A percentile compares a stretch with the other conserved stretches of the same genome.
These are phyloP conservation scores for Barnettozyma botsteinii DNA, from an alignment of 805 yeast genomes.

Conservation along the genomic window DNA sequence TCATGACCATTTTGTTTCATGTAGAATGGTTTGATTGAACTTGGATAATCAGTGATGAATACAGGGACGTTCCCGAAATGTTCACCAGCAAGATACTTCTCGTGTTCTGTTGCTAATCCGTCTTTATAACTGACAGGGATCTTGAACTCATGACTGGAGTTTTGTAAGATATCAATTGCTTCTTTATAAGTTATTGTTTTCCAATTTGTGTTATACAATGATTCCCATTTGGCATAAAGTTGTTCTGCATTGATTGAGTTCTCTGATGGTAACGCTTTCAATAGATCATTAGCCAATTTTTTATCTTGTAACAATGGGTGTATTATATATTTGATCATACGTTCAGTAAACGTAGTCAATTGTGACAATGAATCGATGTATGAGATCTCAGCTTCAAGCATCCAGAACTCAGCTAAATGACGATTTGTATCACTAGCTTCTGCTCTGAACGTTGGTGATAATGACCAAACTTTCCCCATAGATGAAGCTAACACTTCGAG, in stretches of 20 bases:
- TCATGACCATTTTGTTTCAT: constrained; percentile 56
- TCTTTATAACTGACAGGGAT: constrained; percentile 62
- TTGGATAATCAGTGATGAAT: constrained; percentile 87
- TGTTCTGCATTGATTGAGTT: constrained; percentile 32
- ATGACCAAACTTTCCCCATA: constrained; percentile 75
- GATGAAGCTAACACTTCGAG: constrained; percentile 76
- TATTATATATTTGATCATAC: constrained; percentile 55
- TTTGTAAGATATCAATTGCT: constrained; percentile 54
- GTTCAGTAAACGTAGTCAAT: constrained; percentile 61
- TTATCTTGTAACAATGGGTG: constrained; percentile 25
- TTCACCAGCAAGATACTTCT: constrained; percentile 78
- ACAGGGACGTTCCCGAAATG: constrained; percentile 62
- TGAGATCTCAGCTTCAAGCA: constrained; percentile 89
- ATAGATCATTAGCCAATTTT: constrained; percentile 19
- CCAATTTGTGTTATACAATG: constrained; percentile 51
- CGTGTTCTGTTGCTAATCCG: constrained; percentile 77
- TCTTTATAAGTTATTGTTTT: constrained; percentile 65
- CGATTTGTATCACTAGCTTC: constrained; percentile 87
- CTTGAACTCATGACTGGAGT: constrained; percentile 30
- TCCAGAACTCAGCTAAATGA: constrained; percentile 94
- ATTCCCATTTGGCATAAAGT: constrained; percentile 49
- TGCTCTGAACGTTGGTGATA: constrained; percentile 91
- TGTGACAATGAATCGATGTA: constrained; percentile 54
- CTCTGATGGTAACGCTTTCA: constrained; percentile 19
- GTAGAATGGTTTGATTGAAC: constrained; percentile 77